A percentile compares a stretch with the other conserved stretches of the same genome.
Conservation (phyloP, 352 stramenopile genomes). For the Phytophthora macrochlamydospora region DNA sequence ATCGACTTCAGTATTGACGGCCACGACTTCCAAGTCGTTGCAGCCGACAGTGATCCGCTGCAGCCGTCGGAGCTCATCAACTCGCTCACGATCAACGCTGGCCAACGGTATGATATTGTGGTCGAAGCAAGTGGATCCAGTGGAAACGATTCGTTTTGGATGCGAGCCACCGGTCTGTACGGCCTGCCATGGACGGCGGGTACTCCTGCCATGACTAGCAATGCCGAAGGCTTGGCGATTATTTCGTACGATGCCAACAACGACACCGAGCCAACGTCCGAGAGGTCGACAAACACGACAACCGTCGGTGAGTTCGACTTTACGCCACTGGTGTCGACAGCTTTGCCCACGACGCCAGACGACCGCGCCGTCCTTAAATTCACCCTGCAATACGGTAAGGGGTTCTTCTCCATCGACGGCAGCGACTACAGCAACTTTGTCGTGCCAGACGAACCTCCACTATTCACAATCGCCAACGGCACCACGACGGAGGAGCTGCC, state of each 20-base stretch:
- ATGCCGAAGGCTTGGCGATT: constrained; percentile 27
- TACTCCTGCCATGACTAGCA: constrained; percentile 15
- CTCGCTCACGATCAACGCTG: constrained; percentile 31
- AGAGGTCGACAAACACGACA: constrained; percentile 8
- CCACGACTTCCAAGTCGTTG: constrained; percentile 43
- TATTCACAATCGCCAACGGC: constrained; percentile 16
- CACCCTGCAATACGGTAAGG: constrained; percentile 20
- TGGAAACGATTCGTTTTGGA: constrained; percentile 26
- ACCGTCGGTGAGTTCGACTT: constrained; percentile 31
- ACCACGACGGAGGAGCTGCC: neutral
- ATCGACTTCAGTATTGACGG: constrained; percentile 47
- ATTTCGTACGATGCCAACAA: constrained; percentile 15
- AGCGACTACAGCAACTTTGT: constrained; percentile 25
- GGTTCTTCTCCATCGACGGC: constrained; percentile 33
- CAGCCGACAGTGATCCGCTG: constrained; percentile 34
- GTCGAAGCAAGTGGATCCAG: constrained; percentile 22
- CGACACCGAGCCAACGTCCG: constrained; percentile 14
- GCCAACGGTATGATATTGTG: constrained; percentile 41
- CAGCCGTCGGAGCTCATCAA: constrained; percentile 36
- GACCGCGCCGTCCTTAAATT: constrained; percentile 28
- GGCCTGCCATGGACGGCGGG: constrained; percentile 32
- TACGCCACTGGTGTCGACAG: constrained; percentile 12
- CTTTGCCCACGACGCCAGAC: constrained; percentile 15
- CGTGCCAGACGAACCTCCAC: constrained; percentile 19
- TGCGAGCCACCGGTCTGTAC: constrained; percentile 32